A percentile compares a stretch with the other conserved stretches of the same genome.
Conservation (phyloP, 768 basidiomycete species). For the Kwoniella europaea region DNA sequence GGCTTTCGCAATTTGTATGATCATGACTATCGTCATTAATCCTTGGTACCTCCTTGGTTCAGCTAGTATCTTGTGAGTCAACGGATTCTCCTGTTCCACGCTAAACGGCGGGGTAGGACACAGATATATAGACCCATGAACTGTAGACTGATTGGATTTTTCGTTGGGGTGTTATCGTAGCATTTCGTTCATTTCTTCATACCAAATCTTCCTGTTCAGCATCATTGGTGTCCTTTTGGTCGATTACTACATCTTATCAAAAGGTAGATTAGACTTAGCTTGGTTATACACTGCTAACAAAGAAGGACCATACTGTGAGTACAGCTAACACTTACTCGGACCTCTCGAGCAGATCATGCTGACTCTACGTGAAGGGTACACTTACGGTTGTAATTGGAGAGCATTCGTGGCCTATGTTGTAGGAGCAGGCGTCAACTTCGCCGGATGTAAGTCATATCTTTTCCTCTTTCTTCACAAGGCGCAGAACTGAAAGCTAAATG, state of each 20-base stretch:
- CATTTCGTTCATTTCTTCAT: constrained; percentile 39
- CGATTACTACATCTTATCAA: constrained; percentile 42
- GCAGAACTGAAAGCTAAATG: background rate
- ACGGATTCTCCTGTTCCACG: too few species aligned
- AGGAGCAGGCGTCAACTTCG: constrained; percentile 40
- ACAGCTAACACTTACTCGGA: background rate
- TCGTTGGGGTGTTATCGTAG: background rate
- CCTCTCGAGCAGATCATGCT: background rate
- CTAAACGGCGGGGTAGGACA: too few species aligned
- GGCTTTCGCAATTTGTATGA: constrained; percentile 41
- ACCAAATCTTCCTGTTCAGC: constrained; percentile 29
- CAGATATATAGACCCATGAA: too few species aligned
- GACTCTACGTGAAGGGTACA: constrained; percentile 25
- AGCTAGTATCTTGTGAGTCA: constrained; percentile 35
- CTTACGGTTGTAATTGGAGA: constrained; percentile 34
- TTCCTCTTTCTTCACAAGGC: background rate
- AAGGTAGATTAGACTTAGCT: constrained; percentile 26
- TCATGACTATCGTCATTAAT: constrained; percentile 34
- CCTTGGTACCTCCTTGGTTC: constrained; percentile 41
- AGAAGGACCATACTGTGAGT: constrained; percentile 35
- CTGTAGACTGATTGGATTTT: too few species aligned
- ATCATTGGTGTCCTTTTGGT: constrained; percentile 41
- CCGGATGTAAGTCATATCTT: constrained; percentile 26
- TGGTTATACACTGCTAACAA: constrained; percentile 36
- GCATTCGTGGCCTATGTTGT: constrained; percentile 35